phyloP scores from a whole-genome alignment of 495 filamentous ascomycete genomes.

The Cercophora sp. region DNA sequence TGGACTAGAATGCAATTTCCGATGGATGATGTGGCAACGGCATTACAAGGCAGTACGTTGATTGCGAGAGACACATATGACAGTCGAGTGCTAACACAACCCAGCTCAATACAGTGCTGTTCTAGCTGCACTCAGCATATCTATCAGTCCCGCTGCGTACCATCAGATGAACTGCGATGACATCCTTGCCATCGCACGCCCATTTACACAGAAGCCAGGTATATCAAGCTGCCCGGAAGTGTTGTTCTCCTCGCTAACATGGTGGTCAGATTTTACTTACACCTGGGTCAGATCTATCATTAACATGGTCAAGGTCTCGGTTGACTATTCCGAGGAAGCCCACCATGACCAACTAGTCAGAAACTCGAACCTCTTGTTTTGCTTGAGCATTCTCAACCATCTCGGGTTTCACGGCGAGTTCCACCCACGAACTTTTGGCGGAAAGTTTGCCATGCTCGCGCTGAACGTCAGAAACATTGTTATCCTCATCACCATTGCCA shows the following conservation, averaged over 20 bases:
- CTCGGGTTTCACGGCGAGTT: constrained; percentile 61
- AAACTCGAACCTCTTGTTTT: constrained; percentile 62
- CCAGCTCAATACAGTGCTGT: constrained; percentile 39
- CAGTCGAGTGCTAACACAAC: neutral
- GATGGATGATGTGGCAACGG: constrained; percentile 34
- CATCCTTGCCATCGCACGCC: constrained; percentile 61
- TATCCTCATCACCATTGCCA: constrained; percentile 61
- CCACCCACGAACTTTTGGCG: constrained; percentile 54
- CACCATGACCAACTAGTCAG: constrained; percentile 68
- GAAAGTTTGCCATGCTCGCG: constrained; percentile 69
- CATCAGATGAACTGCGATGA: constrained; percentile 67
- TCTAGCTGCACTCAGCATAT: constrained; percentile 35
- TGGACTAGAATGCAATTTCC: constrained; percentile 60
- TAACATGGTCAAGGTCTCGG: constrained; percentile 58
- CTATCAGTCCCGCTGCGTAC: constrained; percentile 44
- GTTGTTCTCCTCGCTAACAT: constrained; percentile 31
- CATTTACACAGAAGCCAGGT: constrained; percentile 39
- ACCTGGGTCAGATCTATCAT: constrained; percentile 61
- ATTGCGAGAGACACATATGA: neutral
- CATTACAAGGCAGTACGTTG: constrained; percentile 41
- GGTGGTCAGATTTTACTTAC: constrained; percentile 41
- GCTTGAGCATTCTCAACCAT: constrained; percentile 65
- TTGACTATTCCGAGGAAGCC: constrained; percentile 65
- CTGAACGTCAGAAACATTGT: constrained; percentile 69
- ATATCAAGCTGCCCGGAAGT: neutral